Base-by-base conservation (phyloP, 495 filamentous ascomycete genomes). In the Monascus purpureus region DNA sequence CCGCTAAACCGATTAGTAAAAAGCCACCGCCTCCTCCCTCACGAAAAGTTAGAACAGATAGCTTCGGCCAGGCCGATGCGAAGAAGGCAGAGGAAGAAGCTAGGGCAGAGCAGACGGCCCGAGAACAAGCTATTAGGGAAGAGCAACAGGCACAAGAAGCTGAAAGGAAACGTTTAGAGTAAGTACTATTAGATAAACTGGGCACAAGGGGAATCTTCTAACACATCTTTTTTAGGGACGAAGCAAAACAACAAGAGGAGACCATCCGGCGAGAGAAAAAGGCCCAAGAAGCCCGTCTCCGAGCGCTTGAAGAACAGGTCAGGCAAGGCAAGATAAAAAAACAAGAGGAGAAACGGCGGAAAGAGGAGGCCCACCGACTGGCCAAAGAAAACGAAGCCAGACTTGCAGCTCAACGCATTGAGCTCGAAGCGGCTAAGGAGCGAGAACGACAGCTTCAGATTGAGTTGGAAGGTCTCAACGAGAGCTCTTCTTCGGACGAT, bases 271-370 rank as follows among this genome's bases (percentile, higher is more conserved):
- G 62, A 38, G 85, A 94, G 53, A 79, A 79, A 29, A 75, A 85
- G 39, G 87, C 77, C 27, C 74, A 86, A 28, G 75, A 80, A 45
- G 82, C 80, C 26, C 79, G 84, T 27, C 70, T 94, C 13, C 78
- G 73, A 43, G 88, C 85, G 15, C 68, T 99, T 17, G 85, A 99
- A 47, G 83, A 96, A 48, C 85, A 92, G 50, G 85, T 96, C 28
- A 77, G 77, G 40, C 81, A 85, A 52, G 87, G 88, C 33, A 95
- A 95, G 58, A 59, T 96, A n/a, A 92, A 87, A 68, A 94, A 90
- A 51, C 78, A 87, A 43, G 92, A 96, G 52, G 92, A 94, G 60
- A 93, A 88, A 60, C 76, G 74, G 13, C 75, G 75, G 42, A 88
- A 81, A 61, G 85, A 94, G 52, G 88, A 86, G 29, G 83, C 87